phyloP scores from a whole-genome alignment of 2,329 filamentous ascomycete species.

The Sphaerulina vaccinii region DNA sequence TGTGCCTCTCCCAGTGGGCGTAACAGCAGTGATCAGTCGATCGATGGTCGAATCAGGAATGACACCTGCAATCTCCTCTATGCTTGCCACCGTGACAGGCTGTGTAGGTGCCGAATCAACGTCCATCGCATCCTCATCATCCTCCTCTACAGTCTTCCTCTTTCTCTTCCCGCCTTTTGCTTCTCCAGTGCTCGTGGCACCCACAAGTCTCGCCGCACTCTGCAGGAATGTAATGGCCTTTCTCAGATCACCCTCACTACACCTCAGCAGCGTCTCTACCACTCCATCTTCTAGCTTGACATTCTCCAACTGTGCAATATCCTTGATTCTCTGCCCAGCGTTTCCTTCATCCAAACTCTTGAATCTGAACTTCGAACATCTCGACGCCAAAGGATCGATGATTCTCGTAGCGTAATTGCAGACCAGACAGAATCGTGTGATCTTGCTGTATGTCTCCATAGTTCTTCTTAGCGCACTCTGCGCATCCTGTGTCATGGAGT shows the following conservation, averaged over 20 bases:
- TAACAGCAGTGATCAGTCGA: slow-evolving; percentile 68
- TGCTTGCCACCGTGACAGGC: slow-evolving; percentile 69
- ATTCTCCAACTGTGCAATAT: slow-evolving; percentile 78
- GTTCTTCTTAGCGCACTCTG: slow-evolving; percentile 89
- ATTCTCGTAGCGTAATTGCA: slow-evolving; percentile 99
- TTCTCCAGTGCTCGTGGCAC: slow-evolving; percentile 50
- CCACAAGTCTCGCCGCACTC: slow-evolving; percentile 85
- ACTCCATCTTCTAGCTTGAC: slow-evolving; percentile 76
- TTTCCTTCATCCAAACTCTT: slow-evolving; percentile 90
- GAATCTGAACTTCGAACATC: slow-evolving; percentile 97
- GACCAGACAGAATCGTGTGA: slow-evolving; percentile 94
- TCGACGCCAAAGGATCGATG: slow-evolving; percentile 88
- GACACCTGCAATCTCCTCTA: slow-evolving; percentile 95
- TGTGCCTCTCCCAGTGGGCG: slow-evolving; percentile 60
- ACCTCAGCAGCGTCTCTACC: slow-evolving; percentile 77
- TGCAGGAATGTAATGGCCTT: slow-evolving; percentile 97
- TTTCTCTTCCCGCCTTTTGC: slow-evolving; percentile 36
- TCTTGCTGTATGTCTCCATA: slow-evolving; percentile 97
- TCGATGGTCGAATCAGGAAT: slow-evolving; percentile 76
- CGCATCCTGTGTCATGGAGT: slow-evolving; percentile 98
- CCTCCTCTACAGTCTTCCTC: slow-evolving; percentile 60
- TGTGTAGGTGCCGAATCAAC: slow-evolving; percentile 37
- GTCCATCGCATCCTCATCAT: slow-evolving; percentile 55
- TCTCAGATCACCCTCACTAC: slow-evolving; percentile 89
- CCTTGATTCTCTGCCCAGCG: slow-evolving; percentile 72